Percentiles rank a stretch among this genome's conserved stretches.
Evolutionary conservation across 495 filamentous ascomycete species (phyloP).

Genomic region (Friedmanniomyces endolithicus): DNA sequence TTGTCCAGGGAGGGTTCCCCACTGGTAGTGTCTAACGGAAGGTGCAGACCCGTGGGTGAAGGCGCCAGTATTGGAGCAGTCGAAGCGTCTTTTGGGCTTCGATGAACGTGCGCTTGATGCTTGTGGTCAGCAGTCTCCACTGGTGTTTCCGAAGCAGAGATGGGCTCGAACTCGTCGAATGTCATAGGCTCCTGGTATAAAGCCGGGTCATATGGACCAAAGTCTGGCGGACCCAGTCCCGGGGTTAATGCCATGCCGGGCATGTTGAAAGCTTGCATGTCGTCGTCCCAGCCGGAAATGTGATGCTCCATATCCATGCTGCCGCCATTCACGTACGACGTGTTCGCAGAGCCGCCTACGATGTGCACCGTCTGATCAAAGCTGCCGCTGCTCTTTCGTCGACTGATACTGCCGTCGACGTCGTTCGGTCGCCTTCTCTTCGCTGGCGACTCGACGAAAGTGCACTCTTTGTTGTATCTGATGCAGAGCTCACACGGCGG

Average conservation of each 20-base stretch:
- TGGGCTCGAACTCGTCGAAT: constrained; percentile 8
- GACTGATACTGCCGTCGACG: constrained; percentile 1
- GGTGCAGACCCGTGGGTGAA: not conserved
- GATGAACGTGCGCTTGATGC: not conserved
- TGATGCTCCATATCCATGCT: constrained; percentile 11
- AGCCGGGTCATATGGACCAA: constrained; percentile 12
- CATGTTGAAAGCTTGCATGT: constrained; percentile 14
- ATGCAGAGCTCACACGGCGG: constrained; percentile 19
- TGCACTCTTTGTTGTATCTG: constrained; percentile 19
- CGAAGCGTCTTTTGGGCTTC: constrained; percentile 10
- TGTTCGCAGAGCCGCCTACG: not conserved
- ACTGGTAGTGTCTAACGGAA: constrained; percentile 13
- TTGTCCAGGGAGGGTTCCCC: constrained; percentile 13
- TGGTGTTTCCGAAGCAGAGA: not conserved
- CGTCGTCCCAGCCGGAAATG: constrained; percentile 11
- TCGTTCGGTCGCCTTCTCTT: constrained; percentile 18
- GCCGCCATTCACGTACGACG: constrained; percentile 3
- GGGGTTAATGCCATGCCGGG: constrained; percentile 1
- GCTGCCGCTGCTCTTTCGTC: constrained; percentile 11
- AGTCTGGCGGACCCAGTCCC: constrained; percentile 7
- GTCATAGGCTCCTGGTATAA: constrained; percentile 11
- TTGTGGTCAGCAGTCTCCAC: not conserved
- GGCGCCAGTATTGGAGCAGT: not conserved
- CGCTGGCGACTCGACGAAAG: constrained; percentile 18
- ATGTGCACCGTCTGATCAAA: not conserved